Conservation (phyloP, 495 filamentous ascomycete genomes). For the Hyaloscypha bicolor region DNA sequence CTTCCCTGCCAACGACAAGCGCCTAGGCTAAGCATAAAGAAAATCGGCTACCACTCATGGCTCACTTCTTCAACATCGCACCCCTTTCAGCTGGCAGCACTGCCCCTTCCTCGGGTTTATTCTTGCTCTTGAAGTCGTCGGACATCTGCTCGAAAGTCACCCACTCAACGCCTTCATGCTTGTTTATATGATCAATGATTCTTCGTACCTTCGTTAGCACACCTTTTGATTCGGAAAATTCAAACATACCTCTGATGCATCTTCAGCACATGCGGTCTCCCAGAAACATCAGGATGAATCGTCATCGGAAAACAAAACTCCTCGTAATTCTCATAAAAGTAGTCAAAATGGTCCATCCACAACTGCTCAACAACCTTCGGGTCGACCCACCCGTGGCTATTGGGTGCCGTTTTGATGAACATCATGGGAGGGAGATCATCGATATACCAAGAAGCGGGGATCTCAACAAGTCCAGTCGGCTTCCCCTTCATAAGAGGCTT, state of each 20-base stretch:
- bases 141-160: slow-evolving; percentile 69
- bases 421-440: slow-evolving; percentile 63
- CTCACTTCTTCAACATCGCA: slow-evolving; percentile 53
- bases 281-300: slow-evolving; percentile 56
- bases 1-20: too few species aligned
- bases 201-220: slow-evolving; percentile 34
- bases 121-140: slow-evolving; percentile 71
- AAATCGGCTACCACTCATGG: neutral
- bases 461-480: slow-evolving; percentile 62
- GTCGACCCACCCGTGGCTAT: slow-evolving; percentile 64
- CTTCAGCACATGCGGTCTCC: slow-evolving; percentile 65
- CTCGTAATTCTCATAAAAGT: slow-evolving; percentile 70
- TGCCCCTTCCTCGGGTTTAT: slow-evolving; percentile 64
- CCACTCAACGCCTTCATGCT: slow-evolving; percentile 75
- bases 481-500: slow-evolving; percentile 57
- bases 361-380: slow-evolving; percentile 49
- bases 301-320: slow-evolving; percentile 72
- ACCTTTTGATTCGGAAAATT: neutral
- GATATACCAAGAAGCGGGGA: slow-evolving; percentile 69
- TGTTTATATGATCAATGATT: slow-evolving; percentile 72
- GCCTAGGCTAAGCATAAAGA: neutral
- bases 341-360: slow-evolving; percentile 64
- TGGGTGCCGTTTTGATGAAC: slow-evolving; percentile 63
- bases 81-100: slow-evolving; percentile 65
- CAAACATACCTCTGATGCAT: slow-evolving; percentile 54